Percentiles rank a stretch among this genome's conserved stretches.
phyloP scores from a whole-genome alignment of 1,284 basidiomycete species.

The Apiotrichum gracile region DNA sequence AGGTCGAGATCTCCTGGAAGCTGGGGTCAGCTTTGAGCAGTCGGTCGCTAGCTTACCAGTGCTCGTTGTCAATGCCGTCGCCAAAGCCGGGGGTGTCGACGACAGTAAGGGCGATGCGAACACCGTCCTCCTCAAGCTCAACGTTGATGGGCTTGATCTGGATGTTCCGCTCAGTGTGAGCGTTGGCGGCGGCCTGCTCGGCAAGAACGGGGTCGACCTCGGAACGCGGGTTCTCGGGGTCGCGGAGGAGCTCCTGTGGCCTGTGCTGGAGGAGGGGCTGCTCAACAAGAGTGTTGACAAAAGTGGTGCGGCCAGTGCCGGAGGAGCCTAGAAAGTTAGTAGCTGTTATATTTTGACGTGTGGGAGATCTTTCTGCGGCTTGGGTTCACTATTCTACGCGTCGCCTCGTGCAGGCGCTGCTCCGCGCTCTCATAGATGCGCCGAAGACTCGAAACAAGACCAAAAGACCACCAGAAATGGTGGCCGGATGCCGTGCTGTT shows the following conservation, averaged over 20 bases:
- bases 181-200: conserved; percentile 56
- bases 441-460: no score
- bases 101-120: conserved; percentile 94
- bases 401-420: no score
- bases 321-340: conserved; percentile 61
- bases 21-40: conserved; percentile 47
- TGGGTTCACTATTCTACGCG: no score
- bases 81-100: conserved; percentile 99
- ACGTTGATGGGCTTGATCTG: conserved; percentile 93
- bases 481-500: neutral
- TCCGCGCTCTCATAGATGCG: no score
- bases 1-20: conserved; percentile 92
- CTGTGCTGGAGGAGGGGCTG: conserved; percentile 68
- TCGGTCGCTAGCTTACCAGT: conserved; percentile 61
- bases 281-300: conserved; percentile 97
- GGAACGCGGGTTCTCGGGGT: conserved; percentile 61
- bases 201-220: conserved; percentile 61
- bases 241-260: conserved; percentile 39
- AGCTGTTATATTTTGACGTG: neutral
- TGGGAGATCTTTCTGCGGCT: no score
- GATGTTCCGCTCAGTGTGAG: conserved; percentile 90
- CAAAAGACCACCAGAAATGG: no score
- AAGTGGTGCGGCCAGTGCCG: conserved; percentile 92
- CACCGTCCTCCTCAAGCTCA: conserved; percentile 97
- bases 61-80: conserved; percentile 98